Conservation (phyloP, 1,139 yeast genomes). For the Pichia sp. region DNA sequence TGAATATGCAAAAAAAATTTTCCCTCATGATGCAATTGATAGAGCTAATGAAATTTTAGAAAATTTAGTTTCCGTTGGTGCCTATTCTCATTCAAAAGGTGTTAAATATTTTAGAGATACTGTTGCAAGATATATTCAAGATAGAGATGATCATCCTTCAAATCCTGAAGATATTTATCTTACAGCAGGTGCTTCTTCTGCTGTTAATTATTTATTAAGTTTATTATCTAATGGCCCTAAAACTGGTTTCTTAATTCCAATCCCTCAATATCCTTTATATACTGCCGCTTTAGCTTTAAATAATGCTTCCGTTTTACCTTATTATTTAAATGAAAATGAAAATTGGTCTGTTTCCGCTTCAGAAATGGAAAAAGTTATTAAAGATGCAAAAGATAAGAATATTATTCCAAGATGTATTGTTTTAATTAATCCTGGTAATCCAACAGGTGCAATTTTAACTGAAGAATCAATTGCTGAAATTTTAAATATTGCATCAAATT, state of each 20-base stretch:
- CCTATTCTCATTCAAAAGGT: conserved; percentile 93
- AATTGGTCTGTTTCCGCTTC: conserved; percentile 79
- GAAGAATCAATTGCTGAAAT: conserved; percentile 63
- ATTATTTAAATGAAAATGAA: conserved; percentile 70
- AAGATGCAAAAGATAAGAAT: conserved; percentile 47
- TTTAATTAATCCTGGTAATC: conserved; percentile 96
- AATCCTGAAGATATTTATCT: conserved; percentile 68
- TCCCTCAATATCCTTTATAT: conserved; percentile 95
- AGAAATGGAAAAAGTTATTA: conserved; percentile 54
- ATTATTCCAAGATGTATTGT: conserved; percentile 74
- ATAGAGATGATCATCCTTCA: conserved; percentile 64
- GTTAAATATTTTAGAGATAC: conserved; percentile 62
- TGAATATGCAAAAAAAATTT: conserved; percentile 32
- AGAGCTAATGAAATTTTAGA: conserved; percentile 60
- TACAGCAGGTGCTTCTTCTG: conserved; percentile 92
- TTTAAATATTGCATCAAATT: conserved; percentile 71
- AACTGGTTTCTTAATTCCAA: conserved; percentile 87
- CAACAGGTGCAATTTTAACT: conserved; percentile 81
- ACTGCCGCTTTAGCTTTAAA: conserved; percentile 86
- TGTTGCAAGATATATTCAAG: conserved; percentile 71
- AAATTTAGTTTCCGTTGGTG: conserved; percentile 80
- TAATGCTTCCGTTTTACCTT: conserved; percentile 80
- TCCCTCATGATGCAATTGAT: conserved; percentile 64
- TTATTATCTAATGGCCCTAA: conserved; percentile 59
- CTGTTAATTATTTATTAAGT: conserved; percentile 70